Evolutionary conservation across 768 basidiomycete species (phyloP).

Genomic region (Phylloporus sp.): DNA sequence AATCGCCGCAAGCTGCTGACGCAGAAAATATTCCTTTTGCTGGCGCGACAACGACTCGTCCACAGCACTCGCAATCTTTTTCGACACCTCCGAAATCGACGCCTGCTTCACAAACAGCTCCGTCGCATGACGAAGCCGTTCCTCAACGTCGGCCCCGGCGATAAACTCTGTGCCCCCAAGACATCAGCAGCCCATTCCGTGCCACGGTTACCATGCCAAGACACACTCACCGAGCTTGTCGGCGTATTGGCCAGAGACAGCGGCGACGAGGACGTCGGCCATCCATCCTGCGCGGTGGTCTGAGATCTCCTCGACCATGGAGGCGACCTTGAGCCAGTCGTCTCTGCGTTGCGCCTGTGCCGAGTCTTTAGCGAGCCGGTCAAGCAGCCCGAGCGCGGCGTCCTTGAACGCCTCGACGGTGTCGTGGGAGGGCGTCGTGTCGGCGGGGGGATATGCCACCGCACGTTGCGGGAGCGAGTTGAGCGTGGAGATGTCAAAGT

Average conservation of each 20-base stretch:
- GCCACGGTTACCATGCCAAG: background rate
- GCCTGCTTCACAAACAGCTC: constrained; percentile 70
- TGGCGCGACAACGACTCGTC: constrained; percentile 85
- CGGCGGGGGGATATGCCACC: constrained; percentile 44
- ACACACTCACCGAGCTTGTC: constrained; percentile 64
- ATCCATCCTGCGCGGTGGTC: constrained; percentile 65
- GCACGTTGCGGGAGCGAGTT: constrained; percentile 37
- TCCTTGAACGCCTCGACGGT: constrained; percentile 65
- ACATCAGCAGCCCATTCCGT: background rate
- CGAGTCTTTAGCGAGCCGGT: constrained; percentile 50
- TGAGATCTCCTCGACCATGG: constrained; percentile 70
- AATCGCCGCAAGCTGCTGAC: constrained; percentile 79
- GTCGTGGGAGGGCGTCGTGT: constrained; percentile 47
- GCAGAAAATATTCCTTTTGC: constrained; percentile 83
- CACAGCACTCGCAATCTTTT: constrained; percentile 75
- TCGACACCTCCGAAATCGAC: constrained; percentile 76
- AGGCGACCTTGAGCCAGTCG: constrained; percentile 62
- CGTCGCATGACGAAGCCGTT: constrained; percentile 63
- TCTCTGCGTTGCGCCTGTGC: constrained; percentile 52
- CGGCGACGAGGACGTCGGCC: constrained; percentile 70
- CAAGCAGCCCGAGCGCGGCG: constrained; percentile 61
- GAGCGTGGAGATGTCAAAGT: constrained; percentile 25
- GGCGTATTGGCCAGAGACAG: constrained; percentile 52
- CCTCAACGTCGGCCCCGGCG: constrained; percentile 53
- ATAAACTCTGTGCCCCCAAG: constrained; percentile 50